A percentile compares a stretch with the other conserved stretches of the same genome.
Conservation (phyloP, 257 asterid genomes). For the Solanum etuberosum region DNA sequence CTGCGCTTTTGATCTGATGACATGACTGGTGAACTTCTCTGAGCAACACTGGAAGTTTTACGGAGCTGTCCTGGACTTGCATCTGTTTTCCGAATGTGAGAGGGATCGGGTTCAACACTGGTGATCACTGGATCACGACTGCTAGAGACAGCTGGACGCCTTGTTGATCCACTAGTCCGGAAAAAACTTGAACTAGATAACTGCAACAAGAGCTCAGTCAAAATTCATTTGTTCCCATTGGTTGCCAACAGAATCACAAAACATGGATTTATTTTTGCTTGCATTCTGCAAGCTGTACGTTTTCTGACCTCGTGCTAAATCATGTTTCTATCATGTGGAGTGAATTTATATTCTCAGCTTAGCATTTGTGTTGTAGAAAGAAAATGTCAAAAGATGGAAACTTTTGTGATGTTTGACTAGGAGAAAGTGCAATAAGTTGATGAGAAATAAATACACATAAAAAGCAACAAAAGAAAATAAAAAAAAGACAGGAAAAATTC, state of each 20-base stretch:
- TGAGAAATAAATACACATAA: neutral
- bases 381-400: neutral
- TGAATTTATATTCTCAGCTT: neutral
- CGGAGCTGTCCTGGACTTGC: slow-evolving; percentile 29
- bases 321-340: neutral
- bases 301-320: neutral
- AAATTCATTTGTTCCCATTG: neutral
- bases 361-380: neutral
- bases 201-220: slow-evolving; percentile 19
- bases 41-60: slow-evolving; percentile 25
- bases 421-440: neutral
- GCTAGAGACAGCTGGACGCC: slow-evolving; percentile 30
- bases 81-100: slow-evolving; percentile 19
- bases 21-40: slow-evolving; percentile 25
- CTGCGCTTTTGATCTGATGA: slow-evolving; percentile 38
- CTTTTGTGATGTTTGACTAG: neutral
- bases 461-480: neutral
- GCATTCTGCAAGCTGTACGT: neutral
- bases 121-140: slow-evolving; percentile 31
- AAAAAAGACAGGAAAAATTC: neutral
- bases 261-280: neutral
- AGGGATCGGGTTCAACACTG: slow-evolving; percentile 20
- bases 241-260: neutral
- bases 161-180: slow-evolving; percentile 27
- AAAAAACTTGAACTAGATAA: slow-evolving; percentile 26